These are phyloP conservation scores for Aristolochia californica DNA, from an alignment of 164 flowering plant species.

Conservation along the genomic window DNA sequence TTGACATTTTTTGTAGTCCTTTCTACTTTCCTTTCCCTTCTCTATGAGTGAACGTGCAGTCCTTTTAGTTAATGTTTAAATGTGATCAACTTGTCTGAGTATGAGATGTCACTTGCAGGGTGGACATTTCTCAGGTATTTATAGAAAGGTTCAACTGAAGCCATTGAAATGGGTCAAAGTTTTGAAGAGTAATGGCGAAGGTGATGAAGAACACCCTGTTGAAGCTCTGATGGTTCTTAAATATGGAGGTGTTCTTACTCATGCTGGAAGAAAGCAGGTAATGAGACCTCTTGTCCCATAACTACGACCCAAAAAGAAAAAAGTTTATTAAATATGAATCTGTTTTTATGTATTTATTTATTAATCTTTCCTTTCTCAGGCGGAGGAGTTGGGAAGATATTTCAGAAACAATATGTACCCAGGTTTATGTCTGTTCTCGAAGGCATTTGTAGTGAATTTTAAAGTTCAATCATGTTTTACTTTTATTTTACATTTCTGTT, in stretches of 20 bases:
- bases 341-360: neutral
- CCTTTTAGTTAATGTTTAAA: too few species aligned
- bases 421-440: constrained; percentile 32
- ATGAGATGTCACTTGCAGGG: constrained; percentile 36
- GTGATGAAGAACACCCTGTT: constrained; percentile 88
- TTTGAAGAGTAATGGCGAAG: constrained; percentile 65
- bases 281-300: neutral
- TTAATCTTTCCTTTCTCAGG: constrained; percentile 37
- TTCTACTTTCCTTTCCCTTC: too few species aligned
- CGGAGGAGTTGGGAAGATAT: constrained; percentile 97
- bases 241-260: constrained; percentile 99
- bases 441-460: too few species aligned
- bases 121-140: constrained; percentile 97
- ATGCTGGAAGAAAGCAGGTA: constrained; percentile 99
- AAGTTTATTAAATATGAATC: neutral
- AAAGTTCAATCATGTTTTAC: neutral
- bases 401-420: constrained; percentile 98
- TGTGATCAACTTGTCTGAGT: too few species aligned
- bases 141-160: constrained; percentile 94
- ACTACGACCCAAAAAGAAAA: neutral
- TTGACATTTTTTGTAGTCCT: too few species aligned
- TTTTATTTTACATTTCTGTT: neutral
- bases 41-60: too few species aligned
- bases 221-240: constrained; percentile 99
- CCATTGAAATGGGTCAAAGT: constrained; percentile 93